Percentiles rank a stretch among this genome's conserved stretches.
phyloP scores from a whole-genome alignment of 805 yeast genomes.

The Pichia scutulata region DNA sequence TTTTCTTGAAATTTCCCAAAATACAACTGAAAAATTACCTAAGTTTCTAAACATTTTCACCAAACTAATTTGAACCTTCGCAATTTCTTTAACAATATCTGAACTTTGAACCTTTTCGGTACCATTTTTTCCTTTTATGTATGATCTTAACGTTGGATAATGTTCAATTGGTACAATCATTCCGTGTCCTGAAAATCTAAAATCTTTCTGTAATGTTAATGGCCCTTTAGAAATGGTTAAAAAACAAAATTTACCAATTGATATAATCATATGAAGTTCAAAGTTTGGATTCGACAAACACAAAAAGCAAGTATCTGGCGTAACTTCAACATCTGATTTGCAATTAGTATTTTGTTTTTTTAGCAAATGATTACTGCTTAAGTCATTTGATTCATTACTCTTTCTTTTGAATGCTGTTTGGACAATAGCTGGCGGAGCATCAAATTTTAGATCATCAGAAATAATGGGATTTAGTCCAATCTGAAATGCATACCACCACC shows the following conservation, averaged over 20 bases:
- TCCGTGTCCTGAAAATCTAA: constrained; percentile 71
- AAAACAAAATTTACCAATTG: constrained; percentile 62
- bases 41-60: constrained; percentile 37
- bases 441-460: neutral
- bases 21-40: constrained; percentile 43
- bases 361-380: neutral
- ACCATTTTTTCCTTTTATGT: constrained; percentile 20
- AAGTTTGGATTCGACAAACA: constrained; percentile 75
- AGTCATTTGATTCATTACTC: neutral
- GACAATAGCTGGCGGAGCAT: neutral
- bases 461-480: constrained; percentile 25
- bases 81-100: constrained; percentile 37
- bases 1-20: constrained; percentile 61
- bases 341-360: neutral
- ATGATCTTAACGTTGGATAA: constrained; percentile 34
- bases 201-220: constrained; percentile 40
- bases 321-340: constrained; percentile 18
- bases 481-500: constrained; percentile 75
- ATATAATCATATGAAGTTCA: constrained; percentile 71
- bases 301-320: constrained; percentile 67
- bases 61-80: constrained; percentile 39
- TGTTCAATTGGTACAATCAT: constrained; percentile 76
- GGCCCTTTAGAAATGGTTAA: constrained; percentile 86
- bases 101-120: constrained; percentile 24
- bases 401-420: neutral